A percentile compares a stretch with the other conserved stretches of the same genome.
phyloP scores from a whole-genome alignment of 805 yeast species.

The Metschnikowia aberdeeniae region DNA sequence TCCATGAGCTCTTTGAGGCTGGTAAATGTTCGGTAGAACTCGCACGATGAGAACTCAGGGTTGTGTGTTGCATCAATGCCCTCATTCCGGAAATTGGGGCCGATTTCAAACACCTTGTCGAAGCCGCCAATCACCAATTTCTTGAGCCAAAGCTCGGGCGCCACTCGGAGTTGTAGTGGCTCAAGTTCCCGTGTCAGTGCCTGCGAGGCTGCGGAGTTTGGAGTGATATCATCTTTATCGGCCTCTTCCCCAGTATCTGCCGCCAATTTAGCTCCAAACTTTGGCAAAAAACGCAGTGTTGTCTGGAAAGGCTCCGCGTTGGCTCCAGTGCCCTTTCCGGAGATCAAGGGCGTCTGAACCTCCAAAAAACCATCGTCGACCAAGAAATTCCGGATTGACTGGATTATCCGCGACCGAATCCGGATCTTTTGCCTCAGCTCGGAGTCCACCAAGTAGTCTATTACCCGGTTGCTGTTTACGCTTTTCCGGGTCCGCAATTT shows the following conservation, averaged over 20 bases:
- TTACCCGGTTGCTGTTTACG: conserved; percentile 63
- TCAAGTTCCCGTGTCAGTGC: neutral
- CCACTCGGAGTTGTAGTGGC: conserved; percentile 66
- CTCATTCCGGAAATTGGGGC: conserved; percentile 83
- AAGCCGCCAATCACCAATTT: conserved; percentile 78
- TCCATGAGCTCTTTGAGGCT: conserved; percentile 62
- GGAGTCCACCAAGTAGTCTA: conserved; percentile 65
- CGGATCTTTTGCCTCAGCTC: conserved; percentile 43
- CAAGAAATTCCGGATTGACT: conserved; percentile 55
- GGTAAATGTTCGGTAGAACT: conserved; percentile 75
- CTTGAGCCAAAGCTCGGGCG: conserved; percentile 95
- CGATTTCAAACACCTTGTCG: conserved; percentile 83
- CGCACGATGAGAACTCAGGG: conserved; percentile 90
- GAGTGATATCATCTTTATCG: neutral
- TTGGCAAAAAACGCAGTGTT: conserved; percentile 35
- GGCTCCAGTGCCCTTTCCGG: conserved; percentile 80
- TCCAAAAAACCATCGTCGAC: conserved; percentile 58
- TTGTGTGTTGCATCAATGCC: conserved; percentile 91
- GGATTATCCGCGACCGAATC: conserved; percentile 54
- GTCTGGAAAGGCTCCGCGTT: conserved; percentile 86
- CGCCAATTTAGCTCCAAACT: too few species aligned
- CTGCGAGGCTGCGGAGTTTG: neutral
- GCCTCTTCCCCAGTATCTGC: neutral
- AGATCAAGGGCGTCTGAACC: conserved; percentile 84
- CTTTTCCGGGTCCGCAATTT: conserved; percentile 50